Conservation (phyloP, 257 asterid genomes). For the Fraxinus quadrangulata region DNA sequence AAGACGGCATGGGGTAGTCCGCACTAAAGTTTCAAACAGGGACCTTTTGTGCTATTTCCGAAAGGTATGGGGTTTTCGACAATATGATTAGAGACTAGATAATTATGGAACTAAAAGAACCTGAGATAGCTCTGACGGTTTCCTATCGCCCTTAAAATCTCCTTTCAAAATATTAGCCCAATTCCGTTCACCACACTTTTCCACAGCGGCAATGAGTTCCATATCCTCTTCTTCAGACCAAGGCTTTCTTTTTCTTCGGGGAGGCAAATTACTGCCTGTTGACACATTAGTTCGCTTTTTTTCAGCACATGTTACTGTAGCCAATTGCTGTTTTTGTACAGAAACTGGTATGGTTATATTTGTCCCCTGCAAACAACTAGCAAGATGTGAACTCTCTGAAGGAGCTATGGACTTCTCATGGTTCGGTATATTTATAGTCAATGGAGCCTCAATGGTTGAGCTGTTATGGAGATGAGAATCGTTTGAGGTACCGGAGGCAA, state of each 20-base stretch:
- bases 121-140: slow-evolving; percentile 75
- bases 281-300: slow-evolving; percentile 56
- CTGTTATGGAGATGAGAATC: slow-evolving; percentile 50
- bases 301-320: slow-evolving; percentile 51
- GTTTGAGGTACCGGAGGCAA: slow-evolving; percentile 60
- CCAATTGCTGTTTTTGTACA: slow-evolving; percentile 57
- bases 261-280: slow-evolving; percentile 41
- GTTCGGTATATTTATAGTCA: slow-evolving; percentile 72
- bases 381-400: slow-evolving; percentile 48
- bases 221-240: slow-evolving; percentile 76
- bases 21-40: too few species aligned
- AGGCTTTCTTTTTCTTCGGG: slow-evolving; percentile 57
- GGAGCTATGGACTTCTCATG: slow-evolving; percentile 42
- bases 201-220: slow-evolving; percentile 75
- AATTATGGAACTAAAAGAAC: slow-evolving; percentile 34
- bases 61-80: too few species aligned
- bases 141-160: slow-evolving; percentile 74
- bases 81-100: background rate
- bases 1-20: too few species aligned
- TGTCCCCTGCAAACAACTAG: slow-evolving; percentile 41
- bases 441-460: slow-evolving; percentile 73
- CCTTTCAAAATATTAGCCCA: slow-evolving; percentile 70
- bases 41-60: too few species aligned
- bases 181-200: slow-evolving; percentile 65
- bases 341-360: slow-evolving; percentile 69